Conservation (phyloP, 1,139 yeast genomes). For the Cylindricascospora bacillispora region DNA sequence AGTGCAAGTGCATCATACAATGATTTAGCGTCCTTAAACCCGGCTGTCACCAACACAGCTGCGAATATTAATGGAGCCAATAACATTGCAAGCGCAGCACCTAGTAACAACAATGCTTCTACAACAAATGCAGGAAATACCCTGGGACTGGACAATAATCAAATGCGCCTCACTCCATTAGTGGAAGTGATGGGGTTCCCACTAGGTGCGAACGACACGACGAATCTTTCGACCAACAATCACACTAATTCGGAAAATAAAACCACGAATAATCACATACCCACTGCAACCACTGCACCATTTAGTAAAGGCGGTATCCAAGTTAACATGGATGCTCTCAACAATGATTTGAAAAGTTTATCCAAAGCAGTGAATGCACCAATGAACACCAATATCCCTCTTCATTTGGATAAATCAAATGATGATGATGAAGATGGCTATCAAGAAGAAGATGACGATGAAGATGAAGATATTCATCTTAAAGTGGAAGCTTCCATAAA, state of each 20-base stretch:
- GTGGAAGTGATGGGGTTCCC: neutral
- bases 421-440: constrained; percentile 19
- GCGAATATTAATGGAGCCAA: neutral
- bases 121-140: neutral
- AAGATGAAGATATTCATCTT: constrained; percentile 3
- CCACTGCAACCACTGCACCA: too few relatives aligned
- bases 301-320: too few relatives aligned
- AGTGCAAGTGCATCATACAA: too few relatives aligned
- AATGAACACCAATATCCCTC: constrained; percentile 1
- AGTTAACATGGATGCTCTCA: too few relatives aligned
- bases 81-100: neutral
- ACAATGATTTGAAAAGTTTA: too few relatives aligned
- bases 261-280: too few relatives aligned
- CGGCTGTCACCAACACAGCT: too few relatives aligned
- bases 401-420: constrained; percentile 3
- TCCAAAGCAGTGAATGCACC: constrained; percentile 5
- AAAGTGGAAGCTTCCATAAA: constrained; percentile 4
- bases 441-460: constrained; percentile 23
- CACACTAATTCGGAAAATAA: too few relatives aligned
- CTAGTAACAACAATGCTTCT: neutral
- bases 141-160: too few relatives aligned
- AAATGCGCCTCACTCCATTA: too few relatives aligned
- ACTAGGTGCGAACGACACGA: neutral
- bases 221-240: too few relatives aligned
- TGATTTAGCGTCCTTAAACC: neutral